These are phyloP conservation scores for Olyra latifolia DNA, from an alignment of 176 grass and related monocot species.

Conservation along the genomic window DNA sequence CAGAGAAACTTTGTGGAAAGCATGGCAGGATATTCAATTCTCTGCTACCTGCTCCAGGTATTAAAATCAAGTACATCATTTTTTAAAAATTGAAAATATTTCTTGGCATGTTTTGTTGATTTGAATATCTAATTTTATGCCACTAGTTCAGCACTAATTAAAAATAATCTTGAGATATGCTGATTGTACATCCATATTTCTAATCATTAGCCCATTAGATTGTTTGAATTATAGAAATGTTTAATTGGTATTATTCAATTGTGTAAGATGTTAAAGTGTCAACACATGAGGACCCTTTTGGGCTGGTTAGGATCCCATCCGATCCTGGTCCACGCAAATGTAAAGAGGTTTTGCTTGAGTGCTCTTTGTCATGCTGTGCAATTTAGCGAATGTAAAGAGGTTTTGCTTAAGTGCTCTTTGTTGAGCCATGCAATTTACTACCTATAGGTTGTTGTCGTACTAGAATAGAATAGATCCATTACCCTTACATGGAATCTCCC, in stretches of 20 bases:
- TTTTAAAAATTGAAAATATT: neutral
- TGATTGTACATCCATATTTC: neutral
- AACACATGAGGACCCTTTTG: neutral
- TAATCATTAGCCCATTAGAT: neutral
- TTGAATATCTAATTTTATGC: neutral
- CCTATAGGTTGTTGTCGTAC: neutral
- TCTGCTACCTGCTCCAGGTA: conserved; percentile 96
- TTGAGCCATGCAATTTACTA: conserved; percentile 17
- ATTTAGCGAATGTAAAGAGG: neutral
- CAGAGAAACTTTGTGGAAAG: conserved; percentile 99
- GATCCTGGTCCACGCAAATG: neutral
- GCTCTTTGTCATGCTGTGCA: conserved; percentile 1
- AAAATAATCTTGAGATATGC: neutral
- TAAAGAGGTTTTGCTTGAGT: neutral
- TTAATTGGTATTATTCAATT: neutral
- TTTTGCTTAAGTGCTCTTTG: neutral
- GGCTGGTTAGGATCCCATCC: neutral
- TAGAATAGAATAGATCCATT: conserved; percentile 20
- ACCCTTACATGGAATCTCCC: neutral
- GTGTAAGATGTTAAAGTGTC: neutral
- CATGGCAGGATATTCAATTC: conserved; percentile 97
- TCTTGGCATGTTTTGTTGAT: neutral
- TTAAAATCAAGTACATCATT: conserved; percentile 30
- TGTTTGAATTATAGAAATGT: neutral
- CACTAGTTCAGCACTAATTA: neutral